Percentiles rank a stretch among this genome's conserved stretches.
Evolutionary conservation across 176 grass and related monocot genomes (phyloP).

Genomic region (Pontederia crassipes): DNA sequence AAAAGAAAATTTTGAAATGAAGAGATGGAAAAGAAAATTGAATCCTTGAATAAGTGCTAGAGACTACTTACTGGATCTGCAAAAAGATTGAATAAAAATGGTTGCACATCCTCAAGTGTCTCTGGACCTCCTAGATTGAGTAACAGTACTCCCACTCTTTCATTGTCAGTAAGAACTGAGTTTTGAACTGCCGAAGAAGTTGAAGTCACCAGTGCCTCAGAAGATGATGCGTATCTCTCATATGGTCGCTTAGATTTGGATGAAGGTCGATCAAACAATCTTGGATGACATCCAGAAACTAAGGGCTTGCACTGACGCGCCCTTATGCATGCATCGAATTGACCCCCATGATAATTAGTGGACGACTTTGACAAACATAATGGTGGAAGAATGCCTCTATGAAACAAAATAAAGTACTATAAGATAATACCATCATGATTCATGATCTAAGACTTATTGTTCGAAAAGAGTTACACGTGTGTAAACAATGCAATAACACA

Average conservation of each 20-base stretch:
- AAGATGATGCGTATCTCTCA: constrained; percentile 45
- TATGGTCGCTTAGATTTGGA: constrained; percentile 30
- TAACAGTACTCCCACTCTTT: constrained; percentile 81
- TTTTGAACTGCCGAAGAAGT: constrained; percentile 28
- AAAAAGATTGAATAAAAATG: constrained; percentile 98
- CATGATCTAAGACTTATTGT: too few species aligned
- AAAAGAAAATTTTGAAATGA: too few species aligned
- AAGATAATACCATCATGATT: too few species aligned
- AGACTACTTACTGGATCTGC: constrained; percentile 38
- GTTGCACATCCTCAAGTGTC: constrained; percentile 93
- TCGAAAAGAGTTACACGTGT: too few species aligned
- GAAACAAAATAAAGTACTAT: too few species aligned
- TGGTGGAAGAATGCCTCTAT: too few species aligned
- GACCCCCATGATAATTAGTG: constrained; percentile 18
- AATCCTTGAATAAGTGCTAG: too few species aligned
- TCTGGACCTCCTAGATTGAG: constrained; percentile 96
- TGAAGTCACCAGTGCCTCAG: constrained; percentile 71
- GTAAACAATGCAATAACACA: too few species aligned
- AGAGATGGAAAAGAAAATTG: too few species aligned
- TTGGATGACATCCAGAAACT: constrained; percentile 30
- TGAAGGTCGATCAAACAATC: constrained; percentile 28
- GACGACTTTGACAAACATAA: background rate
- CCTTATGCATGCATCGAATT: constrained; percentile 16
- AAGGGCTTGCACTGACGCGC: constrained; percentile 24
- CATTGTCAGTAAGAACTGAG: constrained; percentile 52